Evolutionary conservation across 2,329 filamentous ascomycete species (phyloP).

Genomic region (Penicillium crustosum): DNA sequence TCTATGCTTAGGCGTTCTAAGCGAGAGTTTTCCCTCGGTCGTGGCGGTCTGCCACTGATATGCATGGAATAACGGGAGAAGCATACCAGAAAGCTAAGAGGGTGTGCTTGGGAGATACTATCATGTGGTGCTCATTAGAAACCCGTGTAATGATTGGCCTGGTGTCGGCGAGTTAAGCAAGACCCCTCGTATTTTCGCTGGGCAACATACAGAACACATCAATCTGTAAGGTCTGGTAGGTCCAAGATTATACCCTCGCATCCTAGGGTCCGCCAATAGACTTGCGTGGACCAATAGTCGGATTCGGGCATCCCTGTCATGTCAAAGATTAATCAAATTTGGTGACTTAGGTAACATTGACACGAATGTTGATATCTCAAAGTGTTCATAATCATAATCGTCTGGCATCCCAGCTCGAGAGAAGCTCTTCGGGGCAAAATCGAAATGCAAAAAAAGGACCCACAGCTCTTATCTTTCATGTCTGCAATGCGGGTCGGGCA

Average conservation of each 20-base stretch:
- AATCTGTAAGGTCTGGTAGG: background rate
- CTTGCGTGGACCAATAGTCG: background rate
- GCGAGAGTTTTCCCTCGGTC: slow-evolving; percentile 5
- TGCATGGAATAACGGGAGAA: slow-evolving; percentile 36
- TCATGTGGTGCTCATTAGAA: slow-evolving; percentile 6
- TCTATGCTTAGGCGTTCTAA: background rate
- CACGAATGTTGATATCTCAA: background rate
- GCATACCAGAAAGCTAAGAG: background rate
- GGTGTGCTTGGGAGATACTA: background rate
- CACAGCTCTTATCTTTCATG: slow-evolving; percentile 3
- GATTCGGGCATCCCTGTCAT: background rate
- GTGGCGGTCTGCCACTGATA: slow-evolving; percentile 21
- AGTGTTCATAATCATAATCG: background rate
- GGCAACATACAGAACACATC: background rate
- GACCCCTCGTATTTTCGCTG: slow-evolving; percentile 1
- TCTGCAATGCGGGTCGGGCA: background rate
- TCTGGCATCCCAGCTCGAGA: background rate
- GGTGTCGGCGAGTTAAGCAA: background rate
- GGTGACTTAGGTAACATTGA: background rate
- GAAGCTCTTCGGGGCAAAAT: background rate
- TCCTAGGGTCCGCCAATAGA: background rate
- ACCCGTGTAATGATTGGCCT: background rate
- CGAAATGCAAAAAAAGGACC: background rate
- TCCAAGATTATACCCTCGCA: background rate
- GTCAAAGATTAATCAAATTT: background rate